Evolutionary conservation across 1,139 yeast species (phyloP).

Genomic region (Suhomyces maxii): DNA sequence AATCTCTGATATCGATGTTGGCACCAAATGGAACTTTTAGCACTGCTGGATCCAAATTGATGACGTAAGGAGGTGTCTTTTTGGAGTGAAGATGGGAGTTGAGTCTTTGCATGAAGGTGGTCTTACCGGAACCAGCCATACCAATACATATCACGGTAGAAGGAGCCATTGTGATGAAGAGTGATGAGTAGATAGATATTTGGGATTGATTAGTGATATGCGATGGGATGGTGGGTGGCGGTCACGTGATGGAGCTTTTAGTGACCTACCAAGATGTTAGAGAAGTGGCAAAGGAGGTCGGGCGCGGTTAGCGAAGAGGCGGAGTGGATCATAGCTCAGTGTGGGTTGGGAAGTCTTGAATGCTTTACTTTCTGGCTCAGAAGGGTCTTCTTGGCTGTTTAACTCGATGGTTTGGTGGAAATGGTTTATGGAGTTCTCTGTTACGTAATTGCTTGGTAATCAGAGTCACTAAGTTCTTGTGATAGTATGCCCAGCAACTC

Average conservation of each 20-base stretch:
- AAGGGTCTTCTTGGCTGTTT: too few species aligned
- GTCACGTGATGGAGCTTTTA: neutral
- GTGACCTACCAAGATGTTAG: neutral
- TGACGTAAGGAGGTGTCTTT: constrained; percentile 78
- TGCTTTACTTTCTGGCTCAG: too few species aligned
- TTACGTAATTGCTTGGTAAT: too few species aligned
- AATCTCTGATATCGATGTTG: constrained; percentile 93
- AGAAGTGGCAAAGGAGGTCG: neutral
- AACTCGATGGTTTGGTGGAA: too few species aligned
- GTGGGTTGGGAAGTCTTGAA: too few species aligned
- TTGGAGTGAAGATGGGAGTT: constrained; percentile 83
- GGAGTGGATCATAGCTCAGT: too few species aligned
- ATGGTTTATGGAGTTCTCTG: too few species aligned
- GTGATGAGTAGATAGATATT: constrained; percentile 1
- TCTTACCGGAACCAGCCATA: constrained; percentile 98
- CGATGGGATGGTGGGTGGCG: constrained; percentile 3
- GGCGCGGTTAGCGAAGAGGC: fast-evolving
- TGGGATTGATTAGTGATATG: neutral
- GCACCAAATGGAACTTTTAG: constrained; percentile 88
- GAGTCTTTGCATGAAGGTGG: constrained; percentile 94
- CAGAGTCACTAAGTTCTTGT: too few species aligned
- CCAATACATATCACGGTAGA: constrained; percentile 83
- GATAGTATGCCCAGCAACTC: too few species aligned
- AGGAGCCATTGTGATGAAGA: constrained; percentile 44
- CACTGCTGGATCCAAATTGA: constrained; percentile 96